Evolutionary conservation across 306 rosid genomes (phyloP).

Genomic region (Lathyrus tuberosus): DNA sequence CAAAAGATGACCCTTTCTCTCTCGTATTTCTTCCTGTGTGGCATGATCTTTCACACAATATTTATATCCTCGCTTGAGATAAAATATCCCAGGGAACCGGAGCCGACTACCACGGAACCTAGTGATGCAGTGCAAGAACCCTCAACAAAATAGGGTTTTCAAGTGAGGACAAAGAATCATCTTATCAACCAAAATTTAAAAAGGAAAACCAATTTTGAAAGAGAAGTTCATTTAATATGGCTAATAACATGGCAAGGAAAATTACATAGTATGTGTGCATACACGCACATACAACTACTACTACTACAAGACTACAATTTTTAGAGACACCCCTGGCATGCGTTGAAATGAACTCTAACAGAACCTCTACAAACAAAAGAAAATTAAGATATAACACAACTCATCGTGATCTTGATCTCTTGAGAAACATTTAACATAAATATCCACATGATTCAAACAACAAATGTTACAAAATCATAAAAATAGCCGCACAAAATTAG

Average conservation of each 20-base stretch:
- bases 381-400: background rate
- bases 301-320: too few relatives aligned
- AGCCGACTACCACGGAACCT: too few relatives aligned
- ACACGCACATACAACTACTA: too few relatives aligned
- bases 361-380: background rate
- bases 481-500: slow-evolving; percentile 41
- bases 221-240: too few relatives aligned
- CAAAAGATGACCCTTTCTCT: too few relatives aligned
- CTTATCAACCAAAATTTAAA: slow-evolving; percentile 20
- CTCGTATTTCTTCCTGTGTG: too few relatives aligned
- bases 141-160: slow-evolving; percentile 39
- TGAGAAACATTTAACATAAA: slow-evolving; percentile 28
- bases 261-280: too few relatives aligned
- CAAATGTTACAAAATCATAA: slow-evolving; percentile 37
- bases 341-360: background rate
- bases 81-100: too few relatives aligned
- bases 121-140: slow-evolving; percentile 46
- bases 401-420: slow-evolving; percentile 19
- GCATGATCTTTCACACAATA: too few relatives aligned
- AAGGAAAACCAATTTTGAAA: background rate
- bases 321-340: too few relatives aligned
- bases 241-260: too few relatives aligned
- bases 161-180: slow-evolving; percentile 28
- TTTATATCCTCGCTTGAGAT: too few relatives aligned
- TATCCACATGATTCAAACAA: slow-evolving; percentile 37